Evolutionary conservation across 495 filamentous ascomycete species (phyloP), one percentile per base, ranked within the genome.

Genomic region (Trichoderma erinaceum): DNA sequence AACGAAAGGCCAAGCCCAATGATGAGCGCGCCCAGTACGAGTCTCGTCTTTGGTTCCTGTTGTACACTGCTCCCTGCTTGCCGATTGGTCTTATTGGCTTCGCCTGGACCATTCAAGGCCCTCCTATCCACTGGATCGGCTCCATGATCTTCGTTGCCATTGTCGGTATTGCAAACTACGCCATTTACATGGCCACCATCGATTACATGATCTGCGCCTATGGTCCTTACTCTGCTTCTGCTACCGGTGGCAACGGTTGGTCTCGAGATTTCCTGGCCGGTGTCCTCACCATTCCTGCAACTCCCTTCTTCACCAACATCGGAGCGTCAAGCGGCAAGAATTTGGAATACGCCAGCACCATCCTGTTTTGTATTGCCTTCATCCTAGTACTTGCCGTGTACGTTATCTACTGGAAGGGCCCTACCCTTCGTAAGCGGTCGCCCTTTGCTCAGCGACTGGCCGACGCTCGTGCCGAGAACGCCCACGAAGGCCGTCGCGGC

Each of bases 161-260:
- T n/a, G 87, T 90, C 67, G 87, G 86, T 11, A 88, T 89, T 67
- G 87, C 88, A 29, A 89, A 90, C 71, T 90, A 89, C 70, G 80
- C 82, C 63, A 89, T 90, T 70, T 90, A 90, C 77, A 91, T 92
- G 89, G 89, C 88, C 0, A 92, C 90, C 0, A 90, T 92, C 68
- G 90, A 93, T 71, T 93, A 93, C 78, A 92, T 92, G 90, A 86
- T 92, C n/a, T 87, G 85, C 52, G 85, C 88, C 1, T 92, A 93
- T 73, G 90, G 90, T 0, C 88, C 87, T 0, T 92, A 92, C 75
- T 87, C 89, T 32, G 89, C 90, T 4, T 92, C 90, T 0, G 90
- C 90, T 0, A 92, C 90, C 1, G 90, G 90, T 23, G 88, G 88
- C 1, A 90, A 90, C 69, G 87, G 84, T 0, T 82, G 80, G 79